Conservation (phyloP, 129 eudicot species). For the Lactuca sativa region DNA sequence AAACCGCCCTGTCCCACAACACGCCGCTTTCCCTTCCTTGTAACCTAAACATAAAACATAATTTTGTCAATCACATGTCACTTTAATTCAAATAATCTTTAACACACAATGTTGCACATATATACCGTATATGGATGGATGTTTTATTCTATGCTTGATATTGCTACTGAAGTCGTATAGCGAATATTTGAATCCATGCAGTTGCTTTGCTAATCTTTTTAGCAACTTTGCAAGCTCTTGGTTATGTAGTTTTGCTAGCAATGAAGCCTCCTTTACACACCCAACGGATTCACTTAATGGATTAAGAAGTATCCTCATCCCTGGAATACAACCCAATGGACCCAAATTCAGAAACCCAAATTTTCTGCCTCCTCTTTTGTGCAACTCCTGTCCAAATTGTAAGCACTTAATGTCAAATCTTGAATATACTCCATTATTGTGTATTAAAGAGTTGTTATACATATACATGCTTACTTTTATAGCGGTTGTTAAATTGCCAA, state of each 20-base stretch:
- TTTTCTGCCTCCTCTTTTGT: conserved; percentile 62
- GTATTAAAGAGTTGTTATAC: background rate
- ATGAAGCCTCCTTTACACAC: conserved; percentile 48
- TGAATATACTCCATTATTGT: background rate
- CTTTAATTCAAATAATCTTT: background rate
- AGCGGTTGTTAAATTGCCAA: conserved; percentile 48
- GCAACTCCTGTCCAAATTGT: conserved; percentile 45
- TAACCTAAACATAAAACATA: conserved; percentile 35
- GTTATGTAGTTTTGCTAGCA: conserved; percentile 51
- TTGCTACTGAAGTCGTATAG: conserved; percentile 48
- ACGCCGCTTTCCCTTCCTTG: conserved; percentile 64
- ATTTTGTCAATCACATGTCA: background rate
- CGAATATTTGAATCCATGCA: conserved; percentile 52
- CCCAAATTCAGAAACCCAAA: conserved; percentile 64
- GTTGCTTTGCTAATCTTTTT: conserved; percentile 33
- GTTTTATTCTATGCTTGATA: conserved; percentile 36
- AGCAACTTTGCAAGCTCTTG: conserved; percentile 38
- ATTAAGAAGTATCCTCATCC: conserved; percentile 42
- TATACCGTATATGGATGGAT: conserved; percentile 57
- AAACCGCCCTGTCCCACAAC: conserved; percentile 73
- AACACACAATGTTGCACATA: background rate
- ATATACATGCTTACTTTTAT: conserved; percentile 35
- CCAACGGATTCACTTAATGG: conserved; percentile 31
- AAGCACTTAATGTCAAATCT: conserved; percentile 1
- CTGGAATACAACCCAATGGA: conserved; percentile 67